Evolutionary conservation across 2,329 filamentous ascomycete genomes (phyloP).

Genomic region (Fusarium sp.): DNA sequence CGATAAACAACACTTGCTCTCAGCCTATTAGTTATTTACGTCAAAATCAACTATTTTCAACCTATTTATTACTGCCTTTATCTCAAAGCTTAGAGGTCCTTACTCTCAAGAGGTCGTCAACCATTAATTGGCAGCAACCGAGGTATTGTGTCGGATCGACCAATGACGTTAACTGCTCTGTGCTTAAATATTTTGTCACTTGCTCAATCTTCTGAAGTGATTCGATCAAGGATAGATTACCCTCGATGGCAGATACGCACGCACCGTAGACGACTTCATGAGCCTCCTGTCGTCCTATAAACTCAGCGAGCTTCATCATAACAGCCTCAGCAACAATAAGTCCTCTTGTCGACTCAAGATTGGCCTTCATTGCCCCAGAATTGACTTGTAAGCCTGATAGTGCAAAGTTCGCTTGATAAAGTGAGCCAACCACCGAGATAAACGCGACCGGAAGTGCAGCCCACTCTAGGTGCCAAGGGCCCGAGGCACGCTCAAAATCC

Average conservation of each 20-base stretch:
- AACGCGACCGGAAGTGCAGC: constrained; percentile 67
- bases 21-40: too few relatives aligned
- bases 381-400: constrained; percentile 66
- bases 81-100: too few relatives aligned
- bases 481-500: constrained; percentile 69
- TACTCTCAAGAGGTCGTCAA: constrained; percentile 25
- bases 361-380: constrained; percentile 62
- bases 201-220: constrained; percentile 4
- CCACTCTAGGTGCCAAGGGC: constrained; percentile 72
- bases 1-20: too few relatives aligned
- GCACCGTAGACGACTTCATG: constrained; percentile 69
- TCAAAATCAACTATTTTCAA: too few relatives aligned
- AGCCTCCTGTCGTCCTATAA: constrained; percentile 65
- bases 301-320: constrained; percentile 69
- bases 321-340: constrained; percentile 70
- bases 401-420: constrained; percentile 67
- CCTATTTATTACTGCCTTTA: too few relatives aligned
- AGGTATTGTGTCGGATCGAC: constrained; percentile 36
- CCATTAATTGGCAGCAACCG: constrained; percentile 35
- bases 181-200: constrained; percentile 12
- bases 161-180: constrained; percentile 11
- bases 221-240: constrained; percentile 14
- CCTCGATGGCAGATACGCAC: constrained; percentile 50
- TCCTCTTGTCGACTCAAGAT: constrained; percentile 64
- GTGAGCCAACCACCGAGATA: constrained; percentile 64